Evolutionary conservation across 2,329 filamentous ascomycete genomes (phyloP), one percentile per base, ranked within the genome.

Genomic region (Rhinocladiella mackenziei): DNA sequence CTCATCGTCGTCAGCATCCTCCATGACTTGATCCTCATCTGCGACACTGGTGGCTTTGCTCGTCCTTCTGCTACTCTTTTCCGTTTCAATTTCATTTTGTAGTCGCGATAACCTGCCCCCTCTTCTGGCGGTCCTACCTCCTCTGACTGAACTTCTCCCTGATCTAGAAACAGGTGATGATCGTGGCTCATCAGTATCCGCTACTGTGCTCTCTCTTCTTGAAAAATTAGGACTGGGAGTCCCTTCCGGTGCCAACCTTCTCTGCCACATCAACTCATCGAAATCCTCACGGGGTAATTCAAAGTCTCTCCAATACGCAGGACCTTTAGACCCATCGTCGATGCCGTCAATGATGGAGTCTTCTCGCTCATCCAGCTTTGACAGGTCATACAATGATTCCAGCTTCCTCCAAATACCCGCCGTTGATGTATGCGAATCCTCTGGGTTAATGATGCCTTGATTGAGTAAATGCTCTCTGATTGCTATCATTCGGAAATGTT

Each of bases 321-420:
- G 60, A 1, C 52, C 71, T 14, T 63, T 48, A 63, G 58, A 19
- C 80, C 43, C 48, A 8, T 51, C 49, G 23, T 84, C 79, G 22
- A 76, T 73, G 22, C 73, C 71, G 25, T 78, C 73, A 36, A 71
- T 67, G n/a, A 74, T 63, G 2, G 76, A 71, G 49, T 80, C 73
- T 63, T 83, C 91, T 58, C 89, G 81, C 62, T 94, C 87, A 65
- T 97, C 88, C 46, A 96, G 83, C 29, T 83, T 77, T 36, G 85
- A 79, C 20, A 97, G 77, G 65, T 95, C 87, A 69, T 95, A 98
- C 51, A 92, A 78, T 23, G 80, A 80, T 22, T 76, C 71, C 8
- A 98, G 75, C 66, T 97, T 97, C 56, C 78, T 75, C 91, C 92
- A 97, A 53, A 98, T 95, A 29, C 86, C 84, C 47, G 84, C 83